phyloP scores from a whole-genome alignment of 2,329 filamentous ascomycete genomes.

The Colletotrichum shisoi region DNA sequence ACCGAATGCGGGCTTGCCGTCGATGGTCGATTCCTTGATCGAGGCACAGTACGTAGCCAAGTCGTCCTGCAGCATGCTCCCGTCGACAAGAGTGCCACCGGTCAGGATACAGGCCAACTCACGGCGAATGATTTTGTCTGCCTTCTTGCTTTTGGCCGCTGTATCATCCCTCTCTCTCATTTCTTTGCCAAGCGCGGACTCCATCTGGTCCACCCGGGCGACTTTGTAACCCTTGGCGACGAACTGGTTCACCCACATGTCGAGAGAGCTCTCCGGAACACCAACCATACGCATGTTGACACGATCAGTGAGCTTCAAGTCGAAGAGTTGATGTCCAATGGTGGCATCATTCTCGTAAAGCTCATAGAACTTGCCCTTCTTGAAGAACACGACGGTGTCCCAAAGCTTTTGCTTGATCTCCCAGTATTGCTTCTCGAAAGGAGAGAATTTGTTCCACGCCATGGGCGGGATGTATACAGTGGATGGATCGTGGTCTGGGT shows the following conservation, averaged over 20 bases:
- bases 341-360: conserved; percentile 98
- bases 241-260: conserved; percentile 97
- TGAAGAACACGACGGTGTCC: conserved; percentile 99
- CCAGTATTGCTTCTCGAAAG: conserved; percentile 99
- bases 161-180: conserved; percentile 90
- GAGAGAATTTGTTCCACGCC: conserved; percentile 83
- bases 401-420: conserved; percentile 98
- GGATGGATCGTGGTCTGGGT: conserved; percentile 89
- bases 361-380: conserved; percentile 99
- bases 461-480: conserved; percentile 87
- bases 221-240: conserved; percentile 98
- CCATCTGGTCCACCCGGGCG: conserved; percentile 93
- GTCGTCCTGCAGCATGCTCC: conserved; percentile 95
- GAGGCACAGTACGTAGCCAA: conserved; percentile 97
- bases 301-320: conserved; percentile 94
- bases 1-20: conserved; percentile 83
- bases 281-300: conserved; percentile 99
- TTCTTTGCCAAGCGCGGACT: conserved; percentile 93
- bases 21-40: conserved; percentile 81
- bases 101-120: conserved; percentile 92
- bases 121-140: conserved; percentile 90
- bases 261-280: conserved; percentile 93
- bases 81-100: conserved; percentile 90
- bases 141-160: conserved; percentile 69
- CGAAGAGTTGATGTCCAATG: conserved; percentile 93